Evolutionary conservation across 306 rosid species (phyloP), one percentile per base, ranked within the genome.

Genomic region (Vachellia collinsii): DNA sequence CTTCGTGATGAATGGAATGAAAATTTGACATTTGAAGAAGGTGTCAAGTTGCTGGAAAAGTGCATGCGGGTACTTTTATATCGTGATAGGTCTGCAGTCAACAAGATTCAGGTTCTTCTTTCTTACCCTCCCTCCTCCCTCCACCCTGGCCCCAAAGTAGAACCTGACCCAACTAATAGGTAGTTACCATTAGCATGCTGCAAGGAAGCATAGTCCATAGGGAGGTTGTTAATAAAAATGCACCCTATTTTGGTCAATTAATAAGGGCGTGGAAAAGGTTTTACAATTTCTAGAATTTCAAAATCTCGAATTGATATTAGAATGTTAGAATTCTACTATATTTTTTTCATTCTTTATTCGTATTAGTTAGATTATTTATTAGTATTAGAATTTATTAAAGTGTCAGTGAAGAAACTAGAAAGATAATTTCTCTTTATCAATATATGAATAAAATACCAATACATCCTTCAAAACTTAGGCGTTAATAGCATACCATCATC

Each of bases 1-100:
- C 99, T 93, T 66, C 99, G 98, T 61, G 99, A 91, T 11, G 99
- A 93, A 87, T 95, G 99, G 99, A 92, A 87, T 75, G 97, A 89
- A 73, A 84, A 91, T 75, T 86, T 95, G 90, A 89, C 92, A 77
- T 91, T 89, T 51, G 99, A 91, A 90, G 99, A 93, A 68, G 99
- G 91, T 3, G 93, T 95, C 77, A 92, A 90, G 88, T 81, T 95
- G 74, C 88, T 95, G 70, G 99, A 93, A 90, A 95, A 95, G 78
- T 95, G 99, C 89, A 95, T 95, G 98, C 91, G 98, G 39, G 97
- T 95, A 54, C 97, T 95, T 56, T 90, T 95, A 11, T 95, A 93
- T 77, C 99, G 98, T 75, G 99, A 95, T 83, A 82, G 99, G 72
- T 95, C 99, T 80, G 94, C 94, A 70, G 87, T 91, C 71, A 91